phyloP scores from a whole-genome alignment of 768 basidiomycete genomes.

The Rhodotorula kratochvilovae region DNA sequence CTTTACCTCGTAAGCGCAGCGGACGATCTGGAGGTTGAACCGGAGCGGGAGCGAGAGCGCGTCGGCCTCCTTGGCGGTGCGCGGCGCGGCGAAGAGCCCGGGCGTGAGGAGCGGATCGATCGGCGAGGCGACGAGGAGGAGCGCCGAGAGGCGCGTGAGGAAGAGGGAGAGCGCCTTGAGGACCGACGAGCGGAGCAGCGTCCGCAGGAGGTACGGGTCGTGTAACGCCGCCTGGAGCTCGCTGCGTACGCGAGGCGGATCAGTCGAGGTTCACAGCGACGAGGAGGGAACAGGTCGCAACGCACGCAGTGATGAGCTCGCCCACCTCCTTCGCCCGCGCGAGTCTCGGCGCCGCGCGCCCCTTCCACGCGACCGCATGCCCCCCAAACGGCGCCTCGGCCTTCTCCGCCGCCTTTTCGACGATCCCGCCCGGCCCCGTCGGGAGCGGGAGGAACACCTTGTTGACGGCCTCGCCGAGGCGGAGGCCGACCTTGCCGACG shows the following conservation, averaged over 20 bases:
- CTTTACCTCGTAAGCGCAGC: slow-evolving; percentile 40
- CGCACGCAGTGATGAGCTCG: slow-evolving; percentile 35
- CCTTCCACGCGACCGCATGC: slow-evolving; percentile 15
- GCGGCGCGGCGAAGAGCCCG: slow-evolving; percentile 10
- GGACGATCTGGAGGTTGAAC: slow-evolving; percentile 42
- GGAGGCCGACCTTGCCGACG: slow-evolving; percentile 35
- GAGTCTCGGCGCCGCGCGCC: slow-evolving; percentile 30
- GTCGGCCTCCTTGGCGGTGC: slow-evolving; percentile 29
- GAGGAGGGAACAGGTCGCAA: not conserved
- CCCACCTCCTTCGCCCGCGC: slow-evolving; percentile 29
- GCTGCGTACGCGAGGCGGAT: not conserved
- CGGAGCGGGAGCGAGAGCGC: slow-evolving; percentile 29
- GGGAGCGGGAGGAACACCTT: slow-evolving; percentile 28
- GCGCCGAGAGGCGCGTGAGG: slow-evolving; percentile 41
- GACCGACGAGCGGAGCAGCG: slow-evolving; percentile 42
- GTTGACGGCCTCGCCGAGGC: slow-evolving; percentile 40
- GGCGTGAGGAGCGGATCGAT: slow-evolving; percentile 8
- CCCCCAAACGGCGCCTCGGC: slow-evolving; percentile 14
- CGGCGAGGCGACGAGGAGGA: slow-evolving; percentile 29
- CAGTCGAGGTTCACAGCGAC: not conserved
- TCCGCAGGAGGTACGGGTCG: slow-evolving; percentile 43
- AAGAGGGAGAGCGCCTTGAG: slow-evolving; percentile 43
- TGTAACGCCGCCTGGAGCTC: slow-evolving; percentile 39
- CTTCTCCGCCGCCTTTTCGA: slow-evolving; percentile 3
- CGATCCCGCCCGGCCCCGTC: slow-evolving; percentile 2